phyloP scores from a whole-genome alignment of 1,284 basidiomycete genomes.

The Melampsora americana region DNA sequence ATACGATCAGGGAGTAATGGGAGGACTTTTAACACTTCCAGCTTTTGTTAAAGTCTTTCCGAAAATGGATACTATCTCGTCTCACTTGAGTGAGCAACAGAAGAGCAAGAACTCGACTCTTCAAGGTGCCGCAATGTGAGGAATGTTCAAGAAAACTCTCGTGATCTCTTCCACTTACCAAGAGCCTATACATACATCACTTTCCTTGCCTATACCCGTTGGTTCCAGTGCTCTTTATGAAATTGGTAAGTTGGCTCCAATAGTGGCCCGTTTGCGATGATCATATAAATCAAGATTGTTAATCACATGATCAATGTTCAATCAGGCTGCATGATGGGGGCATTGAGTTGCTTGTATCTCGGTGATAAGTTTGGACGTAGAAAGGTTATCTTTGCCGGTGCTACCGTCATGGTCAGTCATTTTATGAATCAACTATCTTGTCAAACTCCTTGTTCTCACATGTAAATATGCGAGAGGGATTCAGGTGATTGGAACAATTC shows the following conservation, averaged over 20 bases:
- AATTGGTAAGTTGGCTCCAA: slow-evolving; percentile 17
- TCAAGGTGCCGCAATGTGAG: slow-evolving; percentile 40
- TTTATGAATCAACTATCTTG: too few species aligned
- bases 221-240: slow-evolving; percentile 26
- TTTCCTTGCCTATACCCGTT: not conserved
- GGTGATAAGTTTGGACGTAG: slow-evolving; percentile 62
- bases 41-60: slow-evolving; percentile 32
- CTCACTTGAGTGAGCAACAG: slow-evolving; percentile 16
- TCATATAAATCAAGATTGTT: not conserved
- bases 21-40: slow-evolving; percentile 59
- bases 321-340: slow-evolving; percentile 37
- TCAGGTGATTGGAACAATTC: slow-evolving; percentile 59
- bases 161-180: not conserved
- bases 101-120: slow-evolving; percentile 36
- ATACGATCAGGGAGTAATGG: slow-evolving; percentile 69
- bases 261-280: not conserved
- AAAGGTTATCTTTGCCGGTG: slow-evolving; percentile 61
- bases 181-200: not conserved
- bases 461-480: too few species aligned
- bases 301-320: not conserved
- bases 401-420: slow-evolving; percentile 60
- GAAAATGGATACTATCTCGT: slow-evolving; percentile 38
- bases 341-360: slow-evolving; percentile 60
- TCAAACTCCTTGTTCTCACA: too few species aligned
- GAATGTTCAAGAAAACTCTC: not conserved